Evolutionary conservation across 352 stramenopile species (phyloP), one percentile per base, ranked within the genome.

Genomic region (Pythium grandisporangium): DNA sequence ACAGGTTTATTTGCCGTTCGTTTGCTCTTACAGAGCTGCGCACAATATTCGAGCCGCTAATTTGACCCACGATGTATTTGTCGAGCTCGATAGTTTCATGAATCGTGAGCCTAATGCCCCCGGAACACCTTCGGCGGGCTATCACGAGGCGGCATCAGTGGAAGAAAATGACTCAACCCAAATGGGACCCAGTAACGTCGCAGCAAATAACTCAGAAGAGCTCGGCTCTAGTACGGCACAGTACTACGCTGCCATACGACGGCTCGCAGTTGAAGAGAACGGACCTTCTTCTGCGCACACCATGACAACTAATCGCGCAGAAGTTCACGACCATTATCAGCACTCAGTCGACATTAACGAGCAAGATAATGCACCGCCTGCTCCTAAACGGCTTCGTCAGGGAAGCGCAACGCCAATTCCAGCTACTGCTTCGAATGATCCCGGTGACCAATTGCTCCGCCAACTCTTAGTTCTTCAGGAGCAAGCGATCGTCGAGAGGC

Each of bases 11-110:
- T 21, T n/a, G n/a, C n/a, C n/a, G n/a, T n/a, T n/a, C n/a, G n/a
- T n/a, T n/a, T n/a, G n/a, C n/a, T n/a, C n/a, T n/a, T n/a, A 14
- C 33, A 61, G 53, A 8, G 40, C 45, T 27, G 6, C 29, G 6
- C 69, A 70, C 30, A 65, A 66, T 17, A 63, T 85, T 17, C 64
- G 69, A 8, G 63, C 63, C 16, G 55, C 67, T 8, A 71, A 82
- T 34, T 51, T 82, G 22, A 63, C 66, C 12, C 35, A 62, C 0
- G 69, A 82, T 11, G 65, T 82, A 13, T 85, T 73, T 27, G 45
- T 54, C 10, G 66, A 79, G 6, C 60, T 82, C 2, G 63, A 75
- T 44, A 68, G 55, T 30, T 69, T 80, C 37, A 34, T 84, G 41
- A 65, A 52, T 19, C 24, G 48, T 17, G 34, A 4, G 2, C n/a